Base-by-base conservation (phyloP, 1,139 yeast species). In the Pichia sp. region DNA sequence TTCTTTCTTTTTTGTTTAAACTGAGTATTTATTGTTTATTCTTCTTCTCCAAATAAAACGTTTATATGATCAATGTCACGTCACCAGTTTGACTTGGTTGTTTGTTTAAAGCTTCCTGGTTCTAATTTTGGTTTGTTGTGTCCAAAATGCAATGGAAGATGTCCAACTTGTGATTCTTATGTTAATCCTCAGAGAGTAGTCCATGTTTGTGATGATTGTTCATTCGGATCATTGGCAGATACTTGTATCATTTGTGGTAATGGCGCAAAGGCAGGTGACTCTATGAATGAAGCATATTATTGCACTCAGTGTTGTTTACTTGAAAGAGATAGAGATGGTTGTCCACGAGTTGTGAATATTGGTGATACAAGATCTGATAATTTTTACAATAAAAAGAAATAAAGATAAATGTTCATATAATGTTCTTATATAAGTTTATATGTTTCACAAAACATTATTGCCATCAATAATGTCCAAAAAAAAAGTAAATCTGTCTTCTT, bases 81-180 rank as follows among this genome's bases (percentile, higher is more conserved):
- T 51, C 96, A 89, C 65, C 96, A 89, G 63, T 82, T 84, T 15
- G 97, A 90, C 64, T 73, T 90, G 34, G 78, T 86, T 4, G 82
- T 85, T 70, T 90, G 97, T 63, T 72, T 86, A 76, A 86, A 85
- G 61, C 95, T 81, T 59, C 89, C 96, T 2, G 97, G 97, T 1
- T 75, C 80, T 0, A 66, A 70, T 30, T 65, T 78, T 7, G 97
- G 96, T 0, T 68, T 73, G 49, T 72, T 90, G 9, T 90, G 98
- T 61, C 80, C 79, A 37, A 85, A 77, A 64, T 90, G 98, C 64
- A 97, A 90, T 61, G 97, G 97, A 1, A 74, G 82, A 55, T 90
- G 98, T 61, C 97, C 97, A 2, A 72, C 80, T 1, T 90, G 98
- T 65, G 97, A 89, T 62, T 85, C 96, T 1, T 79, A 75, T 56